Base-by-base conservation (phyloP, 2,329 filamentous ascomycete species). In the Ophiostoma himal-ulmi region DNA sequence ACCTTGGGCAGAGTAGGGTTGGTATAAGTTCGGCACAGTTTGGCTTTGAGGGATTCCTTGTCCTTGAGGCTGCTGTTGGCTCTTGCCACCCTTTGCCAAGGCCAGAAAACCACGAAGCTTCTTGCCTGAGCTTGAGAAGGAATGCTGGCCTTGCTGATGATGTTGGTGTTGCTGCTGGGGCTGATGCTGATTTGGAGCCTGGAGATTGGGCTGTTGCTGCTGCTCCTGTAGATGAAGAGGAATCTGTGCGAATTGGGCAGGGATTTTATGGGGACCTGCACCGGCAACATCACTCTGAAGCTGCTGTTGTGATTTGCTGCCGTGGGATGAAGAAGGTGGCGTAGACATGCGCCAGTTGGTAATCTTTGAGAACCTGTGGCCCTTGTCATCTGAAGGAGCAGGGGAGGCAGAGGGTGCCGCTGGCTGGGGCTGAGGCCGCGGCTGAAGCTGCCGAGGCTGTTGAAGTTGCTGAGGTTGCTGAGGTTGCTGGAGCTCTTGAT, bases 291-390 rank as follows among this genome's bases (percentile, higher is more conserved):
- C 22, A 17, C 37, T 11, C 8, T 41, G 37, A 39, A 11, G 8
- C 1, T 14, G 4, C 26, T 54, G 48, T 6, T 20, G 10, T 8
- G 14, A 34, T 48, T 67, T 69, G 70, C n/a, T 64, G 3, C 62
- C 70, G 13, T 73, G 71, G 14, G 72, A 68, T 2, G 71, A 70
- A 6, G 72, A 17, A 20, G 73, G 72, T 30, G 73, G 72, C 14
- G 70, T 71, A 22, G 73, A 72, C 22, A 60, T 69, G n/a, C 71
- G 71, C 72, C 72, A 73, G 52, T n/a, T 48, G n/a, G 69, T 22
- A 13, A 72, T 67, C 57, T 70, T 72, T 10, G 71, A 72, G 30
- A 73, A 60, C 6, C 73, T 69, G 2, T 69, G 65, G 20, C n/a
- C 5, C 69, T 72, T 73, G 6, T 72, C 72, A 6, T 72, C 73